Evolutionary conservation across 2,329 filamentous ascomycete genomes (phyloP).

Genomic region (Cordyceps tenuipes): DNA sequence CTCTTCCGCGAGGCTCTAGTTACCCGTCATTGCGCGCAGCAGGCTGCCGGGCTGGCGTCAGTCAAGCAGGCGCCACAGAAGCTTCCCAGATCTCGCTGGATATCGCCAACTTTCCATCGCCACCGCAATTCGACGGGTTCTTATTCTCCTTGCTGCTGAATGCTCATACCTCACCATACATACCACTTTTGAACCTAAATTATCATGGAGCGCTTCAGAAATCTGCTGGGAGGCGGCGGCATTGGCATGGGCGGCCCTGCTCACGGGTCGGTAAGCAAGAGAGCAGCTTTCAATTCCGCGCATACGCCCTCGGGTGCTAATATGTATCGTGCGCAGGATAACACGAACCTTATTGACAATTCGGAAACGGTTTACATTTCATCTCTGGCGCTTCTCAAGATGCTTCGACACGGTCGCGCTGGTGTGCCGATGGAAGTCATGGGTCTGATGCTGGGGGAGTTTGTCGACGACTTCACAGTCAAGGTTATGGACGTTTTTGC

Average conservation of each 20-base stretch:
- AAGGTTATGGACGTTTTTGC: conserved; percentile 98
- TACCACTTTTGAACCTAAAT: neutral
- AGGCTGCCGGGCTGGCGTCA: conserved; percentile 13
- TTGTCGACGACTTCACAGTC: conserved; percentile 98
- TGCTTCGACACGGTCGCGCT: conserved; percentile 93
- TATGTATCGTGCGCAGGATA: conserved; percentile 52
- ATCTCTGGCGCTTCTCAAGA: conserved; percentile 92
- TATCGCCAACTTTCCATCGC: neutral
- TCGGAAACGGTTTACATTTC: conserved; percentile 99
- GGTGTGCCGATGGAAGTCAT: conserved; percentile 99
- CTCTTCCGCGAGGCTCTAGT: neutral
- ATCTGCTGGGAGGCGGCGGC: conserved; percentile 72
- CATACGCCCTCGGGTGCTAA: conserved; percentile 12
- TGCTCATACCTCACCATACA: neutral
- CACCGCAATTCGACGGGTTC: neutral
- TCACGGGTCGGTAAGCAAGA: conserved; percentile 30
- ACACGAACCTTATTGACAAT: conserved; percentile 89
- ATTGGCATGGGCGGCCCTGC: conserved; percentile 52
- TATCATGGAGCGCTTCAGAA: conserved; percentile 84
- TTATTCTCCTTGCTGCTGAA: neutral
- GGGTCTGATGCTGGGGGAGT: conserved; percentile 97
- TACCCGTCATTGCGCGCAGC: neutral
- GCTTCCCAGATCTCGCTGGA: conserved; percentile 3
- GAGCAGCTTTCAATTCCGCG: neutral
- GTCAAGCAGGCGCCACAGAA: conserved; percentile 7